Base-by-base conservation (phyloP, 345 rosid species). In the Rhizophora mangle region DNA sequence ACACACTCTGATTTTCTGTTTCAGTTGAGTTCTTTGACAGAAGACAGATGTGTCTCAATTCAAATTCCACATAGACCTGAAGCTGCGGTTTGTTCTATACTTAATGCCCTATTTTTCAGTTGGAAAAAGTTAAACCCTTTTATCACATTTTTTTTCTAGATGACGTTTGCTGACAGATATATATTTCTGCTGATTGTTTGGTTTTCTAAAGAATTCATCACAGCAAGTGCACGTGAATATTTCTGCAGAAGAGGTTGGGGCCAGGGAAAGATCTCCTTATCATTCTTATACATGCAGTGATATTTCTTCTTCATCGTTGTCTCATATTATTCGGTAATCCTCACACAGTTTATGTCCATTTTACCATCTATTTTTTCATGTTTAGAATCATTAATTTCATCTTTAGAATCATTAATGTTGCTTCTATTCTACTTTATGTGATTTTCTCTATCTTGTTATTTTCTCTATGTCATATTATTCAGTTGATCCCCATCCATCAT, bases 221-320 rank as follows among this genome's bases (percentile, higher is more conserved):
- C 92, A 82, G 75, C 83, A 75, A 69, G 76, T 96, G 61, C 90
- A 82, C 55, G 90, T 90, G 71, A 78, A 85, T 63, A 80, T 96
- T 67, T 84, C 88, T 68, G 98, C 93, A 13, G 98, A 90, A 83
- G 99, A 90, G 82, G 78, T 85, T 85, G 96, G 97, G 69, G 85
- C 86, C 37, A 88, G 79, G 76, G 99, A 92, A 78, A 89, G 86
- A 75, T 87, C 97, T 73, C 88, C 91, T 13, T 92, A 92, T 72
- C 84, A 85, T 74, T 86, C 89, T 62, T 86, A 84, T 81, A 78
- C 87, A 5, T 85, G 82, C 72, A 77, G 85, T 75, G 86, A 82
- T 75, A 77, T 88, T 80, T 82, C 97, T 75, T 86, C 96, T 60
- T 83, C 97, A 22, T 82, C 93, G 2, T 70, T 82, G 68, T 79